Evolutionary conservation across 2,329 filamentous ascomycete genomes (phyloP), one percentile per base, ranked within the genome.

Genomic region (Apiospora marii): DNA sequence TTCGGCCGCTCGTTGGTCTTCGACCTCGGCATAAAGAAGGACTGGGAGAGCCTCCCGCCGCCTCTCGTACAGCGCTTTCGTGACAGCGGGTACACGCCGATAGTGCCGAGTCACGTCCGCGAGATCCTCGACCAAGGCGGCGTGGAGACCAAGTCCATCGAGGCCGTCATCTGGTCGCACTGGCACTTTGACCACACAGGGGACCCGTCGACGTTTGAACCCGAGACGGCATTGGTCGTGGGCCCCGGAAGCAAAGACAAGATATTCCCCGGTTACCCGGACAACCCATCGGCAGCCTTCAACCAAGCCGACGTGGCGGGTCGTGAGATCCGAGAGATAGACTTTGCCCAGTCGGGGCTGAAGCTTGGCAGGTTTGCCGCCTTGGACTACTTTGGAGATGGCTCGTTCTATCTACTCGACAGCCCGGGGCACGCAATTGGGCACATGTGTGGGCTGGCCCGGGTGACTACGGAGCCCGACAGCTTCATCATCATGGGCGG

Each of bases 141-240:
- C 53, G 72, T 76, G 19, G 71, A 75, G 51, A 72, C 73, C 2
- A 69, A 68, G 70, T 70, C 69, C 8, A 69, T 77, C 58, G 74
- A 76, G 69, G 76, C 75, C 43, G 68, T 87, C 5, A 80, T 87
- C 41, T 77, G 85, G 24, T 84, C 82, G 73, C 86, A 88, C 72
- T 80, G 82, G 5, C 85, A 88, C 74, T 85, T 85, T 77, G 86
- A 88, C 76, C 86, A 87, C 73, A 82, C 83, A 43, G 87, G 86
- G 67, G 84, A 85, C 19, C 84, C 85, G 0, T 78, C 81, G 19
- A 83, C 85, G 73, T 88, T 87, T 75, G 75, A 79, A 1, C 80
- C 81, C 19, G 79, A 82, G 0, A 80, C 82, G 8, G 85, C 87
- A 70, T 75, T 86, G 1, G 81, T 87, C 49, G 87, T 74, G 8